These are phyloP conservation scores for Calonectria honghensis DNA, from an alignment of 2,329 filamentous ascomycete species.

Conservation along the genomic window DNA sequence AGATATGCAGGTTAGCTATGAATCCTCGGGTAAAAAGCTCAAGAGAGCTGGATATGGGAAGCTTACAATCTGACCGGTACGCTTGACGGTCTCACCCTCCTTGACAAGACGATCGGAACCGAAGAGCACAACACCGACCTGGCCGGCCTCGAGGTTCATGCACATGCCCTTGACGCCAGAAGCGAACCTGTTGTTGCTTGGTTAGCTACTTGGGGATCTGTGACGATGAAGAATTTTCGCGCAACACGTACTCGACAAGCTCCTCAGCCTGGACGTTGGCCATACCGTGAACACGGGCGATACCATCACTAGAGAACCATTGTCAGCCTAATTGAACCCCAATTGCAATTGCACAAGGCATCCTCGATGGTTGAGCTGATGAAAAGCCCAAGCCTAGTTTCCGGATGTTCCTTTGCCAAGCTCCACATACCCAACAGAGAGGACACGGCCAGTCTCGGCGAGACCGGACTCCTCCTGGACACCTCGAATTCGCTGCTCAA, in stretches of 20 bases:
- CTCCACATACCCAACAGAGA: conserved; percentile 95
- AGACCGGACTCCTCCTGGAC: conserved; percentile 97
- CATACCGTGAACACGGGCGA: conserved; percentile 99
- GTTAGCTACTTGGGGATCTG: conserved; percentile 47
- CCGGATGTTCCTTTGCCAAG: conserved; percentile 47
- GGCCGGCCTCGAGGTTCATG: conserved; percentile 99
- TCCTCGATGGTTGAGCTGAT: conserved; percentile 36
- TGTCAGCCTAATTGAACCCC: conserved; percentile 56
- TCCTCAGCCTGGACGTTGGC: conserved; percentile 99
- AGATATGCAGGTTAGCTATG: conserved; percentile 33
- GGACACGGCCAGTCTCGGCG: conserved; percentile 98
- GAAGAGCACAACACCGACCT: conserved; percentile 99
- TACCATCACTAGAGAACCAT: conserved; percentile 89
- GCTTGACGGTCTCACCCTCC: conserved; percentile 99
- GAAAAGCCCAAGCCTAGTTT: conserved; percentile 40
- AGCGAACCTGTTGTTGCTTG: conserved; percentile 84
- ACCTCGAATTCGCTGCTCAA: conserved; percentile 99
- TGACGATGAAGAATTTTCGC: conserved; percentile 36
- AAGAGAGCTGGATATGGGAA: conserved; percentile 12
- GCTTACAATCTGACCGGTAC: conserved; percentile 99
- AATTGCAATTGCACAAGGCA: conserved; percentile 41
- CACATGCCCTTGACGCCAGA: conserved; percentile 99
- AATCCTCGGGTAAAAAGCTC: conserved; percentile 1
- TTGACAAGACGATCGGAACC: conserved; percentile 99
- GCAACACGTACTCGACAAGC: conserved; percentile 93